Evolutionary conservation across 352 stramenopile genomes (phyloP), one percentile per base, ranked within the genome.

Genomic region (Phytophthora meadii): DNA sequence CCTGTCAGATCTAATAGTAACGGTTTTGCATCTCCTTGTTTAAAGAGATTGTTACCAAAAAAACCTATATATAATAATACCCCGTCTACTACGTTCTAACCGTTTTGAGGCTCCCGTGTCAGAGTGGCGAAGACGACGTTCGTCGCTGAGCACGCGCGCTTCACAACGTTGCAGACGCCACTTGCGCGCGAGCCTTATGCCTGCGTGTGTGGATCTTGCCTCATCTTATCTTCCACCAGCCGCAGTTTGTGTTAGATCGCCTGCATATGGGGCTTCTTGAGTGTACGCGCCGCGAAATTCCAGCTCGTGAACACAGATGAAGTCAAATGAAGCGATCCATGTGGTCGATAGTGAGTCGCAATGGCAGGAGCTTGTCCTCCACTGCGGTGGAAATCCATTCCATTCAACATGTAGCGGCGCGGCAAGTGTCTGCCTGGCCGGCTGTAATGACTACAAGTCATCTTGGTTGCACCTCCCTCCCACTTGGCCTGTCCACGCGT

Each of bases 161-260:
- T 39, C 45, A 19, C 47, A 36, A 39, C 32, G 50, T 36, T 14
- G 49, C 34, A 52, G 22, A 50, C 41, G 28, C 48, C 48, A 47
- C 55, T 61, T 41, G 61, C 41, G 54, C 64, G 24, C 52, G 52
- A 62, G 39, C 51, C 58, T 58, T 48, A 53, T 60, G 30, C 42
- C 19, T 30, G 7, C 24, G 14, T 25, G 49, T 32, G 37, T 51
- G 56, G 25, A 46, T 62, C 52, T 72, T 57, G 53, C 60, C 40
- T 66, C 59, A 70, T 63, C 60, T 70, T 70, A 65, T 72, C 58
- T 48, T 47, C 50, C n/a, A 25, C 44, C 51, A 64, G 39, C 36
- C 51, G 50, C 24, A 58, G 25, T 58, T 66, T 1, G 49, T 56
- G 52, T 27, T 28, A 59, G 12, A 10, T n/a, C 22, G n/a, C 25